phyloP scores from a whole-genome alignment of 495 filamentous ascomycete species.

The Letharia columbiana region DNA sequence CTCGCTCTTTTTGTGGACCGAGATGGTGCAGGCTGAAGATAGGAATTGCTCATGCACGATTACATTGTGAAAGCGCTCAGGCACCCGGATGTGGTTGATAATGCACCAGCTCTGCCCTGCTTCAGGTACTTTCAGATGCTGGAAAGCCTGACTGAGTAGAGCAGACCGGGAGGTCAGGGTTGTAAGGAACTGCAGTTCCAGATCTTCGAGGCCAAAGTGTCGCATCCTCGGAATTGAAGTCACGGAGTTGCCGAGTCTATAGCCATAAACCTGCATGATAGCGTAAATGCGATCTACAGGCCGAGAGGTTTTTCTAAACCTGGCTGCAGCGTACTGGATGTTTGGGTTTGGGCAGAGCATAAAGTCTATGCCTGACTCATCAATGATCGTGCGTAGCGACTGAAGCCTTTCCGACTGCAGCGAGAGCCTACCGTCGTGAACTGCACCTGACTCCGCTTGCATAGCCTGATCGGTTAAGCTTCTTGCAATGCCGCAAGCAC shows the following conservation, averaged over 20 bases:
- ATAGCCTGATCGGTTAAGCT: neutral
- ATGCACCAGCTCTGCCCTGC: neutral
- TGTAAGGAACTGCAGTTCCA: neutral
- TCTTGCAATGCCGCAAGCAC: neutral
- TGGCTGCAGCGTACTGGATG: conserved; percentile 9
- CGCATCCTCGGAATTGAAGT: neutral
- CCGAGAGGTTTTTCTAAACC: conserved; percentile 3
- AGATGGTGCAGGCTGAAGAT: neutral
- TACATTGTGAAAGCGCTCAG: neutral
- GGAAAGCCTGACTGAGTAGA: neutral
- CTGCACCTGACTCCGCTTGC: neutral
- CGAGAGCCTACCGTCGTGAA: neutral
- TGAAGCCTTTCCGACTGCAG: neutral
- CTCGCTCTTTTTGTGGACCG: neutral
- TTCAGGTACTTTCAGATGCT: neutral
- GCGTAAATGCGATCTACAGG: neutral
- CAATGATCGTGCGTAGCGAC: neutral
- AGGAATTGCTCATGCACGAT: neutral
- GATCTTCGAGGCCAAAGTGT: neutral
- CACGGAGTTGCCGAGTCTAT: neutral
- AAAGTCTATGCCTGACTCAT: conserved; percentile 10
- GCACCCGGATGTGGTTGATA: neutral
- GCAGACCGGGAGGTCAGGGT: neutral
- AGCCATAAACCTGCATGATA: neutral
- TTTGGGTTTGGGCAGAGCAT: conserved; percentile 9